Conservation (phyloP, 116 monocot species). For the Posidonia oceanica region DNA sequence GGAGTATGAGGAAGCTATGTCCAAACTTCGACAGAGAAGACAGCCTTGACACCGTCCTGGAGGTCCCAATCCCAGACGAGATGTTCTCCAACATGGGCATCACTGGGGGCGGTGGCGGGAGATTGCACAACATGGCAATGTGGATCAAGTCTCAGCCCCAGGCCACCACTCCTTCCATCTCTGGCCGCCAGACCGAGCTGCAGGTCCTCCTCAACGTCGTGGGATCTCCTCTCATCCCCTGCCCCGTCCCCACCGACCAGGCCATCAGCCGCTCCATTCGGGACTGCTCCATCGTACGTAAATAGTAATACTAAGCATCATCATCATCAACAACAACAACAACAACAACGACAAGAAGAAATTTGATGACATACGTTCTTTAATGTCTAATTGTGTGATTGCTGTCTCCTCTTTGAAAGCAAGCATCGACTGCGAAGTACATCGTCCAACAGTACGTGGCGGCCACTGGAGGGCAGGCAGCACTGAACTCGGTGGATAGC, state of each 20-base stretch:
- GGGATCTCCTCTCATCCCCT: conserved; percentile 70
- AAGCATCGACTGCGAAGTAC: conserved; percentile 68
- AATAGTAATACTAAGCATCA: no score
- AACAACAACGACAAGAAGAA: no score
- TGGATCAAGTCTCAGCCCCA: conserved; percentile 62
- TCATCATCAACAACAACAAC: no score
- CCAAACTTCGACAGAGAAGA: conserved; percentile 73
- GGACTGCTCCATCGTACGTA: conserved; percentile 65
- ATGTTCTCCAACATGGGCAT: conserved; percentile 28
- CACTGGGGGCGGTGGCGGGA: conserved; percentile 1
- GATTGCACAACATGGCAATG: conserved; percentile 29
- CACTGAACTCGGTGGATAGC: conserved; percentile 42
- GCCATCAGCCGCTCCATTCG: conserved; percentile 57
- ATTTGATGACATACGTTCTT: no score
- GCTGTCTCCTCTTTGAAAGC: conserved; percentile 8
- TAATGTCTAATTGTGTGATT: no score
- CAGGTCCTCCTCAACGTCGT: conserved; percentile 82
- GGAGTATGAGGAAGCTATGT: conserved; percentile 56
- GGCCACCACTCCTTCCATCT: conserved; percentile 13
- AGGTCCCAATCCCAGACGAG: conserved; percentile 84
- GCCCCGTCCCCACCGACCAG: conserved; percentile 47
- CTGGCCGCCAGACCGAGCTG: conserved; percentile 53
- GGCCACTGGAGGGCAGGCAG: conserved; percentile 67
- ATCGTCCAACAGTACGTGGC: conserved; percentile 76
- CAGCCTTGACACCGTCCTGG: conserved; percentile 61